A percentile compares a stretch with the other conserved stretches of the same genome.
Conservation (phyloP, 768 basidiomycete genomes). For the Russula sp. region DNA sequence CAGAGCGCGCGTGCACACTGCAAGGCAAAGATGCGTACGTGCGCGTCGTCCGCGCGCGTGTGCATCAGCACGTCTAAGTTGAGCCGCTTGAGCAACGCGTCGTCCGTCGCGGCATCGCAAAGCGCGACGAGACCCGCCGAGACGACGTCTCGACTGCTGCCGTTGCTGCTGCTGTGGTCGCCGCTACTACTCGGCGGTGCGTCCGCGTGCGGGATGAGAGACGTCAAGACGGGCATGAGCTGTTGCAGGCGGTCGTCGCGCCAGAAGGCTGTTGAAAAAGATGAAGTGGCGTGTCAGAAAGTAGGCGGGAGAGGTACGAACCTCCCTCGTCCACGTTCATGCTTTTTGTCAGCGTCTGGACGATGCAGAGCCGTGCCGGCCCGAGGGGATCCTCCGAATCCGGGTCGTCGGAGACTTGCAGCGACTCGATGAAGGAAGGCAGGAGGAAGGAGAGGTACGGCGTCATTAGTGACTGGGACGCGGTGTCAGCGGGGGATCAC, state of each 20-base stretch:
- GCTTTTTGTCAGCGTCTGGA: conserved; percentile 61
- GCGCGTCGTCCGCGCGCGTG: conserved; percentile 76
- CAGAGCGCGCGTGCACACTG: conserved; percentile 66
- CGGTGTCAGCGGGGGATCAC: background rate
- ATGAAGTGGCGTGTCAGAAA: background rate
- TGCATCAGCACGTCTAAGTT: conserved; percentile 85
- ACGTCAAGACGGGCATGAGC: conserved; percentile 36
- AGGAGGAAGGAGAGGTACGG: conserved; percentile 84
- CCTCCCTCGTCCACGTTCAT: conserved; percentile 77
- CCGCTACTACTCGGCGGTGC: no score
- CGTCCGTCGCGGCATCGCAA: conserved; percentile 51
- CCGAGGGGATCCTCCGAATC: conserved; percentile 21
- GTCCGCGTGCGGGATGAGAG: conserved; percentile 10
- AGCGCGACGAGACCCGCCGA: conserved; percentile 52
- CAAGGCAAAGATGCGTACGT: conserved; percentile 65
- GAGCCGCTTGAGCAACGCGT: conserved; percentile 61
- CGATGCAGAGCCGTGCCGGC: conserved; percentile 48
- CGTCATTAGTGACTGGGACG: conserved; percentile 68
- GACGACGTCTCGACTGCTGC: conserved; percentile 27
- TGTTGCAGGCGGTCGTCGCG: conserved; percentile 71
- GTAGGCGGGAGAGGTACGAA: conserved; percentile 33
- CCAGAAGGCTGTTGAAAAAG: conserved; percentile 66
- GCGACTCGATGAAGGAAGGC: conserved; percentile 55
- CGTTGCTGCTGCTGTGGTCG: no score
- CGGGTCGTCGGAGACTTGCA: conserved; percentile 44